phyloP scores from a whole-genome alignment of 352 stramenopile genomes.

The Phytopythium vexans region DNA sequence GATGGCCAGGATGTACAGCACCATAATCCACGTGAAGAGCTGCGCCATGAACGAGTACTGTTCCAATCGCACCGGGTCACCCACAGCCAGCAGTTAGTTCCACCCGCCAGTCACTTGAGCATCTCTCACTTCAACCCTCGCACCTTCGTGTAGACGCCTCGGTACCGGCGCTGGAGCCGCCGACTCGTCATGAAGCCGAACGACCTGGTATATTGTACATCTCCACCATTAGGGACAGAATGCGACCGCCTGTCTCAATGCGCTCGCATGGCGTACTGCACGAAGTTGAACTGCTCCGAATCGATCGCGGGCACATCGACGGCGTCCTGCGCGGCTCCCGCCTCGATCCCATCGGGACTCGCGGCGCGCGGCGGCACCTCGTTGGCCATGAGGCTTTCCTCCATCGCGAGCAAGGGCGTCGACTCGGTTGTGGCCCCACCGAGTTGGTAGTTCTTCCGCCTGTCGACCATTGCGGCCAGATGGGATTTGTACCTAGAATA shows the following conservation, averaged over 20 bases:
- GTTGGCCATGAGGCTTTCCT: constrained; percentile 32
- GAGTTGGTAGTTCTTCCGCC: not conserved
- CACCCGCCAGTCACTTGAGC: not conserved
- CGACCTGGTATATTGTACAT: constrained; percentile 21
- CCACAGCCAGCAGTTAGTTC: not conserved
- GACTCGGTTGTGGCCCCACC: constrained; percentile 12
- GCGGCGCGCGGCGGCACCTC: constrained; percentile 11
- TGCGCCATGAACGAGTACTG: constrained; percentile 52
- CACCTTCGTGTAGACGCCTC: constrained; percentile 55
- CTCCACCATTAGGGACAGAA: constrained; percentile 4
- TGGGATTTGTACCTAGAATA: too few species aligned
- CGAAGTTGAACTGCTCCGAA: constrained; percentile 38
- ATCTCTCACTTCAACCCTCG: too few species aligned
- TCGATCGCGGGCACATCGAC: constrained; percentile 8
- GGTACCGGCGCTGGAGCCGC: constrained; percentile 47
- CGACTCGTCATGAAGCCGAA: constrained; percentile 59
- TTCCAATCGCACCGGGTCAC: not conserved
- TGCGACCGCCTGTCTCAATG: not conserved
- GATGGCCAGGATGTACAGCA: constrained; percentile 50
- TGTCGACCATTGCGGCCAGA: too few species aligned
- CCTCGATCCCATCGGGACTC: constrained; percentile 9
- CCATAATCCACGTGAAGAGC: constrained; percentile 48
- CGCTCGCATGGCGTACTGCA: constrained; percentile 13
- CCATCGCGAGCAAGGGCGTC: constrained; percentile 20
- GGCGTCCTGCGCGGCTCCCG: constrained; percentile 9